A percentile compares a stretch with the other conserved stretches of the same genome.
Evolutionary conservation across 306 rosid species (phyloP).

Genomic region (Quercus suber): DNA sequence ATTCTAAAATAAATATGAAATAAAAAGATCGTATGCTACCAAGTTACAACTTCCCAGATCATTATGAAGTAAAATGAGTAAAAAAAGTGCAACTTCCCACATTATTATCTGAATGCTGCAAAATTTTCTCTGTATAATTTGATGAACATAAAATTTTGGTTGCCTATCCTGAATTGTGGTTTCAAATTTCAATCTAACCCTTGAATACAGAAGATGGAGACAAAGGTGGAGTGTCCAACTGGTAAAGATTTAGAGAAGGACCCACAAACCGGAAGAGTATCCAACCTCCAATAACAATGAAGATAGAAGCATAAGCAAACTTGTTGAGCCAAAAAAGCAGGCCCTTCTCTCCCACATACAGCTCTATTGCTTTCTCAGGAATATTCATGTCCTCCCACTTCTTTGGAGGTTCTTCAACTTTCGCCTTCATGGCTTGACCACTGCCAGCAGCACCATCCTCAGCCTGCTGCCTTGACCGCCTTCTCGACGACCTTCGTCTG

Average conservation of each 20-base stretch:
- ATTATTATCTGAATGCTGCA: not conserved
- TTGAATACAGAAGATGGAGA: constrained; percentile 63
- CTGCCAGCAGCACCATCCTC: constrained; percentile 31
- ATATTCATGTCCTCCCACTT: constrained; percentile 93
- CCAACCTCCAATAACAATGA: constrained; percentile 85
- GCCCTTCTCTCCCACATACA: constrained; percentile 87
- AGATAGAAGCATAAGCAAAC: constrained; percentile 92
- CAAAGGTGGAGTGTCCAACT: constrained; percentile 72
- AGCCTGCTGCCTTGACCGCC: constrained; percentile 38
- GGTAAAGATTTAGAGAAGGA: constrained; percentile 83
- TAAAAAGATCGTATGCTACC: too few relatives aligned
- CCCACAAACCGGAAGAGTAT: constrained; percentile 84
- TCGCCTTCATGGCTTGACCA: constrained; percentile 26
- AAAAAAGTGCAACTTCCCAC: not conserved
- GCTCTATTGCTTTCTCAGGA: constrained; percentile 65
- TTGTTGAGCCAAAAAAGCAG: constrained; percentile 82
- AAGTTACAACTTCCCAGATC: too few relatives aligned
- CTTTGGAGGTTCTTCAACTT: constrained; percentile 41
- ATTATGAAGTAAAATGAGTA: not conserved
- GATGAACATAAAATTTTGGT: not conserved
- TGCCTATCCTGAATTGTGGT: not conserved
- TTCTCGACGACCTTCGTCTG: constrained; percentile 59
- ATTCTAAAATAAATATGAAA: too few relatives aligned
- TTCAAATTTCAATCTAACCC: constrained; percentile 40
- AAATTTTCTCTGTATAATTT: not conserved